Evolutionary conservation across 1,284 basidiomycete genomes (phyloP), one percentile per base, ranked within the genome.

Genomic region (Boletus mariae): DNA sequence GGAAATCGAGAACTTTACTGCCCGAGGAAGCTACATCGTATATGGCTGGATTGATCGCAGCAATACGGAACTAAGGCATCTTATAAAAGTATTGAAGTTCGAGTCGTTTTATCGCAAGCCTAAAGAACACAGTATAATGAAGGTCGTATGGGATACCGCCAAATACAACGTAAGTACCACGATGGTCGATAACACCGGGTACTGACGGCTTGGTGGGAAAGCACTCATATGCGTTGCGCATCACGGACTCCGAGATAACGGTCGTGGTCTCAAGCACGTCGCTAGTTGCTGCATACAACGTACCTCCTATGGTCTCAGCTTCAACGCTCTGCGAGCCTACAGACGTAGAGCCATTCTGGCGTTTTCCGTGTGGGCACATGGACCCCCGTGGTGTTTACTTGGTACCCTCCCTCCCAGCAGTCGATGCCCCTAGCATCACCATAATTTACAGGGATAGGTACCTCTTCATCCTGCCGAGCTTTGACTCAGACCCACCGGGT

Each of bases 41-140:
- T 58, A 57, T 37, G 56, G 56, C 26, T 57, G 56, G 56, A 54
- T 49, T 20, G 47, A 57, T 28, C 45, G 45, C 15, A 43, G 34
- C 35, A 17, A 23, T 31, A n/a, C 12, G 8, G 20, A 37, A 44
- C 38, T 32, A 26, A 46, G 38, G 28, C 53, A 54, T 43, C 41
- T 54, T 25, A 35, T 51, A 6, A 43, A 10, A 20, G 53, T 51
- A 17, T 28, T 43, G 13, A 46, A 38, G n/a, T 37, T 54, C 40
- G 32, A 34, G 17, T 32, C 48, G 9, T 46, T 23, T 47, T 31
- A n/a, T 47, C 45, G 44, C 23, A 23, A n/a, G 23, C 15, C 57
- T 28, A 40, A 15, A 20, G 37, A 25, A 20, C 15, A 43, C 28
- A 34, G 28, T 15, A 31, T 35, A 17, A 38, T 57, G 15, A 28